Evolutionary conservation across 345 rosid genomes (phyloP).

Genomic region (Citrus inodora): DNA sequence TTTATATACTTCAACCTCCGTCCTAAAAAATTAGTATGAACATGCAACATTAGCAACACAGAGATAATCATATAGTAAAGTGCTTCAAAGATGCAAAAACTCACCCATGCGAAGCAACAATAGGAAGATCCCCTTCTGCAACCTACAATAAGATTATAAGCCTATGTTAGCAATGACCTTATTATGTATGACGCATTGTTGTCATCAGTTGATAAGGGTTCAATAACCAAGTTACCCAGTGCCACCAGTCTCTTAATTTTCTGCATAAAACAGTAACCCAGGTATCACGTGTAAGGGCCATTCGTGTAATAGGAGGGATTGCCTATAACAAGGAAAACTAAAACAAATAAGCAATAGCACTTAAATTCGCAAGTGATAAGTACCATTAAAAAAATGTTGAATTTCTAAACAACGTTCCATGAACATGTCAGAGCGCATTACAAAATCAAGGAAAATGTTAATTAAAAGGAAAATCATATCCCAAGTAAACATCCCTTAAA

Average conservation of each 20-base stretch:
- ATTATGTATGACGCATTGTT: constrained; percentile 6
- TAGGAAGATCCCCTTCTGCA: constrained; percentile 95
- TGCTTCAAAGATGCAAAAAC: constrained; percentile 27
- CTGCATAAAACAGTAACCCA: constrained; percentile 98
- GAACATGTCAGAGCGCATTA: neutral
- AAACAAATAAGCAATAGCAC: constrained; percentile 3
- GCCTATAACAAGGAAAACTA: constrained; percentile 45
- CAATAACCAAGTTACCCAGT: constrained; percentile 67
- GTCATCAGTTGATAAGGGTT: constrained; percentile 20
- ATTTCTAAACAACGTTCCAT: neutral
- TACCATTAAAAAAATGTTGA: neutral
- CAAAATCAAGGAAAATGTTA: neutral
- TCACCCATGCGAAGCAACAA: constrained; percentile 97
- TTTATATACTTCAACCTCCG: constrained; percentile 77
- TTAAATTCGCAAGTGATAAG: neutral
- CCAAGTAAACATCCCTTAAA: neutral
- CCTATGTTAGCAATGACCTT: constrained; percentile 25
- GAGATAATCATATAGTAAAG: neutral
- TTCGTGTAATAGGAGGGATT: constrained; percentile 85
- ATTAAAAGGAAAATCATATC: neutral
- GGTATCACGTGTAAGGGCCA: constrained; percentile 97
- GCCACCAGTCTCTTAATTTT: constrained; percentile 99
- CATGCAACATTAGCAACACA: constrained; percentile 24
- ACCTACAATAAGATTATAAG: constrained; percentile 50
- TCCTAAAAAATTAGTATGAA: constrained; percentile 40